Base-by-base conservation (phyloP, 805 yeast genomes). In the Schwanniomyces sp. region DNA sequence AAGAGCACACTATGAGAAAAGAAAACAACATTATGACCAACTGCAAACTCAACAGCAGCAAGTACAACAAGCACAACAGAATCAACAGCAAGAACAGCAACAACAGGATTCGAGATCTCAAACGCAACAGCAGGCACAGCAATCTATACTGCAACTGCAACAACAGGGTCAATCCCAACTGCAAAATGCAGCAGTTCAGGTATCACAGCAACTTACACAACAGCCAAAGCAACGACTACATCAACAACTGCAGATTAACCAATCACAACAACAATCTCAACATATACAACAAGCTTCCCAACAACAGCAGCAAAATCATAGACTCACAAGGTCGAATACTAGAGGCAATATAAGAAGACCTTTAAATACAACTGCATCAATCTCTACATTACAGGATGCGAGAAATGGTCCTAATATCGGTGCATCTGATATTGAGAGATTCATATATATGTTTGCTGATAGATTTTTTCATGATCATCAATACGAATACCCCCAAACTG, bases 401-500 rank as follows among this genome's bases (percentile, higher is more conserved):
- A 36, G 34, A 41, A 21, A 45, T 6, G 44, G 45, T 11, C 52
- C 49, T 48, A 40, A 48, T 16, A 59, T 63, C 5, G 53, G 50
- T 43, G 64, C 65, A 1, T 53, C 58, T 7, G 77, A 71, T 46
- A 67, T 73, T 32, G 77, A 73, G 53, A 54, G 71, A 41, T 72
- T 73, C 43, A 61, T 73, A 26, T 69, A 65, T 47, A 63, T 67
- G 57, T 69, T 69, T 54, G 78, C 75, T 5, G 77, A 71, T 55
- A 54, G 66, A 40, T 74, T 72, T 48, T 73, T 74, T 61, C 65
- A 59, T 48, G 70, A 69, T 38, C 66, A 69, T 53, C 70, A 64
- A 46, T 68, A 61, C 49, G 75, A 70, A 41, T 74, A 70, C 46
- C 78, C 78, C 4, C 75, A 72, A 50, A 71, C 77, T 12, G 55